phyloP scores from a whole-genome alignment of 2,329 filamentous ascomycete genomes.

The Trichoderma gracile region DNA sequence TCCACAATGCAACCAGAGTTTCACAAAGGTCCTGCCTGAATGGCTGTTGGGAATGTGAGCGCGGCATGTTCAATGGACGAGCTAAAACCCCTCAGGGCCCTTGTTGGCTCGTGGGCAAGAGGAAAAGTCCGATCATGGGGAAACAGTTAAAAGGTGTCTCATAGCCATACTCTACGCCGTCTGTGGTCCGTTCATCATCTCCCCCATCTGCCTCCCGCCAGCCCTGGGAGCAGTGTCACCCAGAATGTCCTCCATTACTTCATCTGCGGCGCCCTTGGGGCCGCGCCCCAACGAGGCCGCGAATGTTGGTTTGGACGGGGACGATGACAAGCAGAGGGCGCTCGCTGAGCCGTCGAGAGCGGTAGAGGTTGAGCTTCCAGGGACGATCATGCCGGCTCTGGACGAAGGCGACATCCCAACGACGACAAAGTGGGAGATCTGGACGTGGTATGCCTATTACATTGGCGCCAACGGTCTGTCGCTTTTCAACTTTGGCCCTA shows the following conservation, averaged over 20 bases:
- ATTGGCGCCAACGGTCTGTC: slow-evolving; percentile 26
- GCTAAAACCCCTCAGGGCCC: slow-evolving; percentile 20
- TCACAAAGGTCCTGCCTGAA: slow-evolving; percentile 18
- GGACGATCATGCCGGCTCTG: slow-evolving; percentile 18
- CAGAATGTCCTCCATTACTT: slow-evolving; percentile 2
- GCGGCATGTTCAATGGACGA: neutral
- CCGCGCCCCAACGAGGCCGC: neutral
- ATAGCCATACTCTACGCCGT: neutral
- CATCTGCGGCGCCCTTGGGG: neutral
- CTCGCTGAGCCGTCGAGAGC: neutral
- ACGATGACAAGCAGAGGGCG: neutral
- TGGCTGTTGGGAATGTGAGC: slow-evolving; percentile 2
- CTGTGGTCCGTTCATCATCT: neutral
- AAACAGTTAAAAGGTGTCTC: slow-evolving; percentile 6
- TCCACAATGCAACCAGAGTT: slow-evolving; percentile 25
- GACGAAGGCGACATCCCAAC: slow-evolving; percentile 22
- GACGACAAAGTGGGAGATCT: slow-evolving; percentile 26
- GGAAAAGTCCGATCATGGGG: neutral
- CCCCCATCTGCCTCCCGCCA: slow-evolving; percentile 15
- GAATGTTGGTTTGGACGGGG: neutral
- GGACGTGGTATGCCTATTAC: slow-evolving; percentile 27
- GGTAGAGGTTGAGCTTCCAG: slow-evolving; percentile 19
- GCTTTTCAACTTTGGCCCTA: slow-evolving; percentile 28
- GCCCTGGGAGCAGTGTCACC: slow-evolving; percentile 12
- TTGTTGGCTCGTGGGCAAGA: slow-evolving; percentile 8